Evolutionary conservation across 495 filamentous ascomycete genomes (phyloP), one percentile per base, ranked within the genome.

Genomic region (Trichocladium uniseriatum): DNA sequence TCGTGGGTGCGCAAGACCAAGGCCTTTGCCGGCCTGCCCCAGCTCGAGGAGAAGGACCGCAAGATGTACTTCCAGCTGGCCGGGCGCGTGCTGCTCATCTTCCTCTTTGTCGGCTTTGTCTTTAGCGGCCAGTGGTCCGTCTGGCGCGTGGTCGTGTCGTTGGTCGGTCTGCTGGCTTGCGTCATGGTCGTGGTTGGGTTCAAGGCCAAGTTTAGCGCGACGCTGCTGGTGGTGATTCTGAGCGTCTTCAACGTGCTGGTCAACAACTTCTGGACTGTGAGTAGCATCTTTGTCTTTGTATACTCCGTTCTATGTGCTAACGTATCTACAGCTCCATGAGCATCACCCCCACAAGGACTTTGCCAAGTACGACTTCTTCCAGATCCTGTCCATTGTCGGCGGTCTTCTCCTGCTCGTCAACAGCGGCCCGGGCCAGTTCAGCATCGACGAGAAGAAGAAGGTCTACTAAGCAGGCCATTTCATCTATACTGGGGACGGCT

Each of bases 41-140:
- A 86, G 70, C 76, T 97, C 19, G 91, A 95, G 58, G 92, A 98
- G 77, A 96, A 96, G 79, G 94, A 98, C 67, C 84, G 88, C 66
- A 98, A 97, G 78, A 96, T 96, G 88, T 98, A 98, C 75, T 90
- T 98, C 70, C 92, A 97, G 77, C 82, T 98, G 44, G 92, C 92
- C 45, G 92, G 92, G 20, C 81, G 92, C 53, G 86, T 98, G n/a
- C 76, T 98, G 38, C 74, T 98, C 55, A 96, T 98, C 68, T 94
- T 97, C 76, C 75, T 98, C 51, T 98, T 98, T 64, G 61, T 95
- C 51, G 92, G 92, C 21, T 98, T 98, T 62, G 84, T 98, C 53
- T 95, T 96, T 71, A 85, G 87, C 29, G 92, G 92, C 39, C 73
- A 91, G 59, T 98, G 92, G 92, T 85, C 80, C 54, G 63, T 95